These are phyloP conservation scores for Yueomyces sinensis DNA, from an alignment of 805 yeast species.

Conservation along the genomic window DNA sequence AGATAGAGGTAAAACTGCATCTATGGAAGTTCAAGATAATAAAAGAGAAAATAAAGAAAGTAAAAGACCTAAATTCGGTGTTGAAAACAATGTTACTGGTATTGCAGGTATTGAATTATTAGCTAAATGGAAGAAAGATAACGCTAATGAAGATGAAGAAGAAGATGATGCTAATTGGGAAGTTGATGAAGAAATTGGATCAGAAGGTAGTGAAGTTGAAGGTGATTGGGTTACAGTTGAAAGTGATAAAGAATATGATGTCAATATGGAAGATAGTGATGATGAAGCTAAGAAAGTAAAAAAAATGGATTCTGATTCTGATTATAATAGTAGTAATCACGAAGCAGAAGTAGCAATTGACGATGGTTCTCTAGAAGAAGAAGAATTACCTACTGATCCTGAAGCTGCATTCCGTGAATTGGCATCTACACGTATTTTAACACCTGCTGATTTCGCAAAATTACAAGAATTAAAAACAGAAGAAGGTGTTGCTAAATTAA, in stretches of 20 bases:
- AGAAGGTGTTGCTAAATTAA: constrained; percentile 72
- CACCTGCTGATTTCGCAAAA: constrained; percentile 97
- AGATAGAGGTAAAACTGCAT: constrained; percentile 87
- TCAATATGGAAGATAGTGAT: constrained; percentile 39
- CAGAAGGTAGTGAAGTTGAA: constrained; percentile 41
- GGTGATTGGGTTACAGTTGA: constrained; percentile 91
- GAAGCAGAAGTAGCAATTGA: constrained; percentile 22
- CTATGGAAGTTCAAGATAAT: constrained; percentile 62
- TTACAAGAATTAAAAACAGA: constrained; percentile 73
- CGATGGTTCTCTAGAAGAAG: constrained; percentile 7
- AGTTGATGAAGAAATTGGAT: constrained; percentile 36
- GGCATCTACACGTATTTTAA: constrained; percentile 65
- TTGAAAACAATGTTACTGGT: constrained; percentile 51
- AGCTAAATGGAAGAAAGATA: constrained; percentile 56
- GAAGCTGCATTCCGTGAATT: constrained; percentile 36
- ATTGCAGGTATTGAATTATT: constrained; percentile 87
- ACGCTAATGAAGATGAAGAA: constrained; percentile 41
- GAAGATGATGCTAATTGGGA: constrained; percentile 54
- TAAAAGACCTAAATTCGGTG: constrained; percentile 52
- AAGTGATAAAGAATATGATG: constrained; percentile 61
- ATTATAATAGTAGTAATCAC: constrained; percentile 28
- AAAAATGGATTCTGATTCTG: constrained; percentile 32
- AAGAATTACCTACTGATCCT: constrained; percentile 23
- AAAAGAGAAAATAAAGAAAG: constrained; percentile 32
- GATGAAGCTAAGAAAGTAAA: constrained; percentile 28